Evolutionary conservation across 257 asterid genomes (phyloP).

Genomic region (Solanum arcanum): DNA sequence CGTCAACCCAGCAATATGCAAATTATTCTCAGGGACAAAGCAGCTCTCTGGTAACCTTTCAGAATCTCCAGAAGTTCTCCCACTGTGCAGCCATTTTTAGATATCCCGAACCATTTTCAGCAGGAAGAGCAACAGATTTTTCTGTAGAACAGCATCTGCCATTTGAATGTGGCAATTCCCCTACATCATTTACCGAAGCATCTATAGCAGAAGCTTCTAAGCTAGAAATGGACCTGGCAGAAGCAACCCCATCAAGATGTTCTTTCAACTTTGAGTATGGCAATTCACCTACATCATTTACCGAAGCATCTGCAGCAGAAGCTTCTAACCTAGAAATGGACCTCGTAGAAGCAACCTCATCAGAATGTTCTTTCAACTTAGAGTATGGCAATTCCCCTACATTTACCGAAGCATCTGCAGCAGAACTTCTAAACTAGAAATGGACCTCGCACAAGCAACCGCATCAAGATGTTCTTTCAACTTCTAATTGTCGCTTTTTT

Average conservation of each 20-base stretch:
- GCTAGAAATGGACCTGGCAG: slow-evolving; percentile 6
- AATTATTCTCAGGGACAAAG: slow-evolving; percentile 3
- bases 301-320: slow-evolving; percentile 1
- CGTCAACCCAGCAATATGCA: slow-evolving; percentile 15
- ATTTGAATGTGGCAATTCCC: slow-evolving; percentile 3
- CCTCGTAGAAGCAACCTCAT: slow-evolving; percentile 7
- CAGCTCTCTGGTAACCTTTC: slow-evolving; percentile 6
- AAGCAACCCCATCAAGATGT: slow-evolving; percentile 8
- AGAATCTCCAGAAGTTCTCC: slow-evolving; percentile 3
- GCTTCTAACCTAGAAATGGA: slow-evolving; percentile 10
- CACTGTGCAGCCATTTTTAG: slow-evolving; percentile 1
- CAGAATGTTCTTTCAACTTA: slow-evolving; percentile 7
- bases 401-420: slow-evolving; percentile 3
- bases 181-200: background rate
- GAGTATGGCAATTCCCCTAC: background rate
- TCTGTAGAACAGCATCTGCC: slow-evolving; percentile 6
- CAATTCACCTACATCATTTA: background rate
- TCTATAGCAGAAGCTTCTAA: slow-evolving; percentile 9
- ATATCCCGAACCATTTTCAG: slow-evolving; percentile 12
- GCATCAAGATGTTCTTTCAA: background rate
- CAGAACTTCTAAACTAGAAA: slow-evolving; percentile 6
- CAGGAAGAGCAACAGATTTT: slow-evolving; percentile 2
- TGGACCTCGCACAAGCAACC: slow-evolving; percentile 13
- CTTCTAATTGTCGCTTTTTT: background rate
- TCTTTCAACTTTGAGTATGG: slow-evolving; percentile 1